Evolutionary conservation across 106 monocot genomes (phyloP).

Genomic region (Narthecium ossifragum): DNA sequence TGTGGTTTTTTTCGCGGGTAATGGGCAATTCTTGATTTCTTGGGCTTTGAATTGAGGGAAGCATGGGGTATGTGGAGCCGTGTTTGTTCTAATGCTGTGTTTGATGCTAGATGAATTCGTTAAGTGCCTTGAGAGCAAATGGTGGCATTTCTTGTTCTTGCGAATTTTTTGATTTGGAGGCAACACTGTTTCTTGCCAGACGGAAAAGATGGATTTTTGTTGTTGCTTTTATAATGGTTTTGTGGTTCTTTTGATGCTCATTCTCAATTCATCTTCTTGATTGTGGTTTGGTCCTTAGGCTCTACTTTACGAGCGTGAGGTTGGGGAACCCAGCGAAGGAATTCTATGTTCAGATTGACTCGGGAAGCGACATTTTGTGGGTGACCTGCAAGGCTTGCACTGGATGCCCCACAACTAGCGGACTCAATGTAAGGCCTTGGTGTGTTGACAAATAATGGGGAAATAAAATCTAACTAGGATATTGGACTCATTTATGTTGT

Average conservation of each 20-base stretch:
- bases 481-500: neutral
- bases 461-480: neutral
- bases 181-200: neutral
- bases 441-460: no score
- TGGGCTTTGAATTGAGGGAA: neutral
- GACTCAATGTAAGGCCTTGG: constrained; percentile 56
- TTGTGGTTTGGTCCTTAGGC: constrained; percentile 23
- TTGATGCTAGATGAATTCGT: neutral
- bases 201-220: neutral
- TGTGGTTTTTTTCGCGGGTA: neutral
- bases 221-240: neutral
- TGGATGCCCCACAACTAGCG: constrained; percentile 73
- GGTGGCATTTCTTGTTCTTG: no score
- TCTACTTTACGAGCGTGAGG: constrained; percentile 72
- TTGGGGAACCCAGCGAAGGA: constrained; percentile 87
- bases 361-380: constrained; percentile 98
- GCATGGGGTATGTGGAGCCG: no score
- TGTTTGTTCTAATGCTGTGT: neutral
- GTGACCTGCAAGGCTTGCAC: constrained; percentile 74
- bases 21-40: neutral
- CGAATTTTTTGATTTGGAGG: neutral
- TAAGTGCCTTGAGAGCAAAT: no score
- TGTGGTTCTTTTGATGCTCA: neutral
- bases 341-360: constrained; percentile 95
- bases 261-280: neutral